These are phyloP conservation scores for Acanthamoeba healyi DNA, from an alignment of 208 protist genomes.

Conservation along the genomic window DNA sequence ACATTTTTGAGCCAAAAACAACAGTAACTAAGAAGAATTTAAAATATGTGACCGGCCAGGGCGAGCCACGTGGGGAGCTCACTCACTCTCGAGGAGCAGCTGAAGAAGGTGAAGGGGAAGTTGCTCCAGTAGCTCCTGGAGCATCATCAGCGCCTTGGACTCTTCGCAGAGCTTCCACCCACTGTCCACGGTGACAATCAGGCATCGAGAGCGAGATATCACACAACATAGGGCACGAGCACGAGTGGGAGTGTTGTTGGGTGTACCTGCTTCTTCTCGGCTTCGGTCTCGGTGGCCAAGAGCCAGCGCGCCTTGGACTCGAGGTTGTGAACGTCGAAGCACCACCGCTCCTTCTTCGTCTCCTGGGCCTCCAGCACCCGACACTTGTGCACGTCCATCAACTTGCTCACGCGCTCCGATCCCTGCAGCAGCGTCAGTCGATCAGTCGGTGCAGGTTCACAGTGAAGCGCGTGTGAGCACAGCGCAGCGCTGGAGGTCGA, in stretches of 20 bases:
- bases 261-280: background rate
- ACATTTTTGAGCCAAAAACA: too few relatives aligned
- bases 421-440: background rate
- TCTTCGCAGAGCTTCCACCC: background rate
- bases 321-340: background rate
- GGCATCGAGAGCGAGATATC: background rate
- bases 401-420: conserved; percentile 9
- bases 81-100: too few relatives aligned
- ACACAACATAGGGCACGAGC: background rate
- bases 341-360: conserved; percentile 11
- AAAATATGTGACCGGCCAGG: background rate
- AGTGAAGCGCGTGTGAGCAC: too few relatives aligned
- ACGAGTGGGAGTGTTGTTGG: background rate
- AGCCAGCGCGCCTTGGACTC: background rate
- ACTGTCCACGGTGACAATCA: background rate
- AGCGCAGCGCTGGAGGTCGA: background rate
- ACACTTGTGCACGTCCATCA: background rate
- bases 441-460: too few relatives aligned
- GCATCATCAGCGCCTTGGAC: background rate
- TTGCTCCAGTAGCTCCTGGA: background rate
- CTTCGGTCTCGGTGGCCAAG: background rate
- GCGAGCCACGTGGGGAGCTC: too few relatives aligned
- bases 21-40: background rate
- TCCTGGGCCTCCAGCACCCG: background rate
- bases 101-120: too few relatives aligned